Evolutionary conservation across 176 grass and related monocot species (phyloP), one percentile per base, ranked within the genome.

Genomic region (Echinochloa phyllopogon): DNA sequence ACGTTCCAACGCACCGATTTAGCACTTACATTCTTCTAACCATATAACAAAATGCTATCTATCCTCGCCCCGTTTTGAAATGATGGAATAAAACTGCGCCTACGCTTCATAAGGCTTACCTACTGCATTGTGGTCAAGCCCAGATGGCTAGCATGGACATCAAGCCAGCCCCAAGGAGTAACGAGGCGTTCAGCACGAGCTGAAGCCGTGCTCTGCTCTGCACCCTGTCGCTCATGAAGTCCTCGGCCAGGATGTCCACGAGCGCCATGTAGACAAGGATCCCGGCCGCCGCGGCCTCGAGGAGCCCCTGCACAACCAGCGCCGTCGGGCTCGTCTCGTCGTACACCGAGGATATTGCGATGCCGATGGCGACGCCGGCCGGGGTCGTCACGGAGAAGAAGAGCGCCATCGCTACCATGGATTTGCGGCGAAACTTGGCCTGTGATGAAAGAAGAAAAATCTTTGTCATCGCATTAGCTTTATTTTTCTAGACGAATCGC

Each of bases 181-280:
- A n/a, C 7, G 71, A 82, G 10, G 73, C 18, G 60, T 89, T 87
- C 14, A 94, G 40, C 1, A n/a, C 13, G 1, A 93, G 48, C 74
- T 90, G 90, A 69, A 98, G 70, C 0, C 56, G 78, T 10, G 40
- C 78, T 2, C 78, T 89, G 47, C 74, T 91, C 80, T 94, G 95
- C 60, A 93, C 95, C 33, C 44, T 72, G 10, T 65, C 57, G 49
- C 81, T 93, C 79, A 62, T 80, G 67, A 94, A 92, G 38, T 94
- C 92, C 85, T 89, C 87, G 3, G 84, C 89, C 3, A 94, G 87
- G 44, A 94, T 76, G 69, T 94, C 89, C 11, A 92, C 92, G 6
- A 94, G 84, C 1, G 89, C 84, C 92, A 94, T 97, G 67, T 94
- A 97, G 14, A 93, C 59, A 29, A 93, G 80, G 43, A 97, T 97